phyloP scores from a whole-genome alignment of 2,329 filamentous ascomycete species.

The Talaromyces sp. region DNA sequence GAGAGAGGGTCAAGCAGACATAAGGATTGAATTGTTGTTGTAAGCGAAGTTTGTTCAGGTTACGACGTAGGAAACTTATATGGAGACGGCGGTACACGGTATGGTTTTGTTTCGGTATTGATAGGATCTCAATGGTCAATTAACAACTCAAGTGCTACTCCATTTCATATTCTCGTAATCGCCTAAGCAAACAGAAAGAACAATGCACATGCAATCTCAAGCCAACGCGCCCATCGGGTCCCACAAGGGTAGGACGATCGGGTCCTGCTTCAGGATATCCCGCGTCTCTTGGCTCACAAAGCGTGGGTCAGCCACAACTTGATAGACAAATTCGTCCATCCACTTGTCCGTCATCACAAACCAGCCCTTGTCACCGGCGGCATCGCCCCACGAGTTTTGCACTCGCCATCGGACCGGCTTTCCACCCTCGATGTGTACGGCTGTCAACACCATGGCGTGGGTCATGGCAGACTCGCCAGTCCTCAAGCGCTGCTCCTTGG shows the following conservation, averaged over 20 bases:
- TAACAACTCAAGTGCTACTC: too few relatives aligned
- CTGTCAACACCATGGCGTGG: constrained; percentile 87
- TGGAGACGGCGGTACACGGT: background rate
- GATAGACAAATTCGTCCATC: constrained; percentile 78
- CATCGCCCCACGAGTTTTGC: constrained; percentile 76
- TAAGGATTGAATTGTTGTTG: background rate
- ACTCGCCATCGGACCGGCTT: constrained; percentile 73
- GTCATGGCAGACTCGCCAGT: constrained; percentile 79
- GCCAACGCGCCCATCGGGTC: constrained; percentile 74
- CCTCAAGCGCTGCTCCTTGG: constrained; percentile 67
- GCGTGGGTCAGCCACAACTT: constrained; percentile 73
- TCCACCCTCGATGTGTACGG: constrained; percentile 68
- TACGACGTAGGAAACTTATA: background rate
- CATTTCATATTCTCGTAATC: background rate
- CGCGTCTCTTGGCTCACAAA: constrained; percentile 60
- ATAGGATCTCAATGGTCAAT: background rate
- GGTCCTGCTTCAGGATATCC: constrained; percentile 64
- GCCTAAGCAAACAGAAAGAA: background rate
- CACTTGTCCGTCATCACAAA: constrained; percentile 82
- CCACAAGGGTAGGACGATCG: constrained; percentile 68
- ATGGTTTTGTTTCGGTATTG: background rate
- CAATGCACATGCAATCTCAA: constrained; percentile 21
- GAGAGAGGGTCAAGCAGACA: background rate
- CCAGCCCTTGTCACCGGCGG: constrained; percentile 69
- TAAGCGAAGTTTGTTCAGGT: background rate